A percentile compares a stretch with the other conserved stretches of the same genome.
phyloP scores from a whole-genome alignment of 2,329 filamentous ascomycete species.

The Colletotrichum falcatum region DNA sequence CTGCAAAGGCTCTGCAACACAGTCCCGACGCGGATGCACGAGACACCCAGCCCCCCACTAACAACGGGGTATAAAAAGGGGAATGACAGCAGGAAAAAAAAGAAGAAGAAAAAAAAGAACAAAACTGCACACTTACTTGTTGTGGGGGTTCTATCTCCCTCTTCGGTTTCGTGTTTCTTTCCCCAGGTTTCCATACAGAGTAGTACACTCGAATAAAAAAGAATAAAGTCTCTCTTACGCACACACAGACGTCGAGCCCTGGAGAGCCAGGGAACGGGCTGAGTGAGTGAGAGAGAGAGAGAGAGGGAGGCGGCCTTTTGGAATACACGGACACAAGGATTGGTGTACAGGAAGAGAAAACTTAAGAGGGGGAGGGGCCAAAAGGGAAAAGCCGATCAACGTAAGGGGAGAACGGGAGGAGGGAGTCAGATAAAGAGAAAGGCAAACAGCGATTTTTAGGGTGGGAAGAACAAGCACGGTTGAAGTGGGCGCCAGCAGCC shows the following conservation, averaged over 20 bases:
- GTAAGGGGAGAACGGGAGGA: conserved; percentile 25
- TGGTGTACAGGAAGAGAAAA: conserved; percentile 51
- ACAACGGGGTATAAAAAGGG: neutral
- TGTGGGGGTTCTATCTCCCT: neutral
- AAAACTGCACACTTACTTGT: conserved; percentile 23
- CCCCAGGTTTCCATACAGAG: conserved; percentile 23
- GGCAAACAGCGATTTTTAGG: conserved; percentile 38
- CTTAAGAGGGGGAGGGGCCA: conserved; percentile 12
- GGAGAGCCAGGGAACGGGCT: conserved; percentile 60
- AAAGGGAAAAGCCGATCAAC: conserved; percentile 28
- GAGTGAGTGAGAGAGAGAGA: conserved; percentile 42
- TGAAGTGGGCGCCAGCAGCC: conserved; percentile 35
- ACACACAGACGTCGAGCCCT: conserved; percentile 54
- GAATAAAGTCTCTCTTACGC: conserved; percentile 41
- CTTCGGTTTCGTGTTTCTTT: conserved; percentile 18
- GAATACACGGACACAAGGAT: conserved; percentile 46
- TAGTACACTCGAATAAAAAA: conserved; percentile 32
- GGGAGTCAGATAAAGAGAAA: neutral
- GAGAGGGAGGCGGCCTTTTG: conserved; percentile 29
- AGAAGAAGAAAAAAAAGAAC: neutral
- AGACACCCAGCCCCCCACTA: neutral
- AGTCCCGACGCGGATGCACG: conserved; percentile 8
- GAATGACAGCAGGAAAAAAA: neutral
- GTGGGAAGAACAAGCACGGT: conserved; percentile 33
- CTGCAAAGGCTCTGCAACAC: conserved; percentile 16